Evolutionary conservation across 1,284 basidiomycete genomes (phyloP), one percentile per base, ranked within the genome.

Genomic region (Ganoderma sp.): DNA sequence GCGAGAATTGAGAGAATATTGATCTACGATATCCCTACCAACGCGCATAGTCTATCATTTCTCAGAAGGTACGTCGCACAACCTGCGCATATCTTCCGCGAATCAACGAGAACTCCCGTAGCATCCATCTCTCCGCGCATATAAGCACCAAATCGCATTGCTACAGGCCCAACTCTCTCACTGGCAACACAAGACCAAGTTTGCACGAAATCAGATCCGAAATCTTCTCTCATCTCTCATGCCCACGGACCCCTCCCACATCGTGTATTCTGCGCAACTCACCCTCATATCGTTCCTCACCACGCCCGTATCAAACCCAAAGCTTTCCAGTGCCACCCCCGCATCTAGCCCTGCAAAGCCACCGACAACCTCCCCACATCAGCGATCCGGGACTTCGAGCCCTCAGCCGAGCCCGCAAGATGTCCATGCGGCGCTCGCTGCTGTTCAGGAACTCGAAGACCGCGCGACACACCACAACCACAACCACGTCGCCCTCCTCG

Each of bases 31-130:
- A n/a, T n/a, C n/a, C n/a, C n/a, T n/a, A n/a, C n/a, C n/a, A n/a
- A n/a, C n/a, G n/a, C n/a, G n/a, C n/a, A n/a, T n/a, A 91, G 90
- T 81, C 89, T 4, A 79, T 88, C 25, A 83, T 92, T 63, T 82
- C 89, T 0, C 87, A 89, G 76, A 90, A 89, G 79, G 89, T 89
- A 73, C 22, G n/a, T n/a, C n/a, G n/a, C n/a, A n/a, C n/a, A n/a
- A n/a, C n/a, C n/a, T n/a, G n/a, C n/a, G n/a, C n/a, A n/a, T n/a
- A n/a, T n/a, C n/a, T n/a, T n/a, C n/a, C n/a, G n/a, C n/a, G n/a
- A n/a, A n/a, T n/a, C n/a, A n/a, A n/a, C n/a, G n/a, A n/a, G n/a
- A n/a, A n/a, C n/a, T n/a, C n/a, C n/a, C n/a, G n/a, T n/a, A 90
- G 87, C 87, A 90, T 72, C 88, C 91, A 2, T 84, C 88, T 10